Evolutionary conservation across 495 filamentous ascomycete species (phyloP).

Genomic region (Melanomma pulvis-pyrius): DNA sequence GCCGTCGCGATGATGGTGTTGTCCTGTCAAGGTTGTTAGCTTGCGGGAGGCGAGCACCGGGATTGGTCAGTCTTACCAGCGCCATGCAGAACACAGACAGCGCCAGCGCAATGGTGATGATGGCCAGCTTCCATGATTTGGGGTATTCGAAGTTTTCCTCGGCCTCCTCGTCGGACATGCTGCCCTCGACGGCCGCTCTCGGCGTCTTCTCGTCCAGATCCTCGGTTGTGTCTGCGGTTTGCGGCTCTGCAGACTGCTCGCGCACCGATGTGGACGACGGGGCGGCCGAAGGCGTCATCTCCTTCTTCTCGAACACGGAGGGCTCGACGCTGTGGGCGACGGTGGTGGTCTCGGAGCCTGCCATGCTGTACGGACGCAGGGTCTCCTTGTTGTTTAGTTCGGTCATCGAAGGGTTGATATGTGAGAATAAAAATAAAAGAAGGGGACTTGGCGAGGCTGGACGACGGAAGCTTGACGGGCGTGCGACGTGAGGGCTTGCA

Average conservation of each 20-base stretch:
- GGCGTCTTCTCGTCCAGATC: slow-evolving; percentile 5
- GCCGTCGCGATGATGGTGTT: slow-evolving; percentile 85
- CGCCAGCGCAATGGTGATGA: slow-evolving; percentile 64
- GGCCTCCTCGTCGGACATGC: slow-evolving; percentile 42
- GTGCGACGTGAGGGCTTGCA: background rate
- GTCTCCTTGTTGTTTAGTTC: slow-evolving; percentile 15
- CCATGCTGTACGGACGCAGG: slow-evolving; percentile 27
- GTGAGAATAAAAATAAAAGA: background rate
- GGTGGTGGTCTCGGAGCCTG: slow-evolving; percentile 33
- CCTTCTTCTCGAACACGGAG: slow-evolving; percentile 31
- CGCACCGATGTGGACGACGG: slow-evolving; percentile 13
- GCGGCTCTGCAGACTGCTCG: slow-evolving; percentile 5
- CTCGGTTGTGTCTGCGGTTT: background rate
- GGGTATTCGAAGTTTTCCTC: slow-evolving; percentile 53
- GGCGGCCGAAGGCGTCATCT: background rate
- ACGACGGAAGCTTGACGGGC: background rate
- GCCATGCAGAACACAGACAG: slow-evolving; percentile 69
- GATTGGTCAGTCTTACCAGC: slow-evolving; percentile 48
- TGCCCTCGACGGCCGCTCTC: slow-evolving; percentile 10
- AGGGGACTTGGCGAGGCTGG: background rate
- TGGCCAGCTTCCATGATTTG: slow-evolving; percentile 50
- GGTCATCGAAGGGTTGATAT: slow-evolving; percentile 9
- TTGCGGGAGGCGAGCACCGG: slow-evolving; percentile 49
- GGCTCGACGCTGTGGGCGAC: slow-evolving; percentile 25
- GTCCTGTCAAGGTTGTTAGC: slow-evolving; percentile 45